Percentiles rank a stretch among this genome's conserved stretches.
phyloP scores from a whole-genome alignment of 2,329 filamentous ascomycete species.

The Furcasterigmium furcatum region DNA sequence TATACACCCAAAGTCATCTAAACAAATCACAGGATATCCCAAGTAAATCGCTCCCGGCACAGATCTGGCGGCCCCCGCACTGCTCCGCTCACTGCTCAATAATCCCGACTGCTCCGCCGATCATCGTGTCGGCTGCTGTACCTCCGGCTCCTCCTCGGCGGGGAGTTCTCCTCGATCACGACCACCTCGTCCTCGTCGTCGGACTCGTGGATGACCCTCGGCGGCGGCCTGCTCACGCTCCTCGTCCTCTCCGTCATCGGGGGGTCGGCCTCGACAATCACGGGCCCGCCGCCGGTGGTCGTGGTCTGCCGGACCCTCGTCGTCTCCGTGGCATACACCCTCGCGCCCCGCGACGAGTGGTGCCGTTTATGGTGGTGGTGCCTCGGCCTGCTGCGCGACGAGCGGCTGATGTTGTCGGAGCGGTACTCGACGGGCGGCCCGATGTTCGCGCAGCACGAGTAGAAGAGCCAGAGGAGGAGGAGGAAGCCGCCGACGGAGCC shows the following conservation, averaged over 20 bases:
- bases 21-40: not conserved
- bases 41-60: too few relatives aligned
- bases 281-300: conserved; percentile 10
- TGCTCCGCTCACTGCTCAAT: too few relatives aligned
- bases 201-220: conserved; percentile 20
- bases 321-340: conserved; percentile 23
- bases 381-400: conserved; percentile 7
- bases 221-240: conserved; percentile 16
- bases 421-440: conserved; percentile 24
- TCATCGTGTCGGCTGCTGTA: conserved; percentile 20
- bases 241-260: conserved; percentile 10
- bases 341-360: conserved; percentile 5
- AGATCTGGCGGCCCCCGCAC: too few relatives aligned
- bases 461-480: conserved; percentile 48
- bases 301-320: conserved; percentile 17
- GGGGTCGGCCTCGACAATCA: conserved; percentile 22
- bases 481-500: conserved; percentile 47
- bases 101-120: conserved; percentile 19
- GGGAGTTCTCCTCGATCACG: conserved; percentile 29
- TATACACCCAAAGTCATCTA: too few relatives aligned
- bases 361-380: conserved; percentile 8
- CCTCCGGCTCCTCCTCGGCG: conserved; percentile 18
- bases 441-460: conserved; percentile 40
- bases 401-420: conserved; percentile 11
- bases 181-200: conserved; percentile 34